Evolutionary conservation across 352 stramenopile species (phyloP).

Genomic region (Phytopythium kandeliae): DNA sequence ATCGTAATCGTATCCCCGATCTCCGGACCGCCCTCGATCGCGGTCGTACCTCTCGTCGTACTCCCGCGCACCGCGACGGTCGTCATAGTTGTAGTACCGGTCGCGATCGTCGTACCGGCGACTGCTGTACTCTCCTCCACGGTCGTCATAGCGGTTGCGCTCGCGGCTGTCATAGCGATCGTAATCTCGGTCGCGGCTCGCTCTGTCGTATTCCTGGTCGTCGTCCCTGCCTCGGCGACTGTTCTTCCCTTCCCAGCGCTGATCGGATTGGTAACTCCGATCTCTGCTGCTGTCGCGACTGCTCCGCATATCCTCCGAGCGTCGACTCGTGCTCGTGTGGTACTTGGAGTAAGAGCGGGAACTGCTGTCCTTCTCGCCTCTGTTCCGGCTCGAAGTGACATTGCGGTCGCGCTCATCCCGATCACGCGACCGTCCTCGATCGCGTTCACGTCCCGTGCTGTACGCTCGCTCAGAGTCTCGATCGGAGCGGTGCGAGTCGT

Average conservation of each 20-base stretch:
- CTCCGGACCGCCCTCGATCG: neutral
- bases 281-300: constrained; percentile 8
- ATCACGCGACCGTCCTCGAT: constrained; percentile 9
- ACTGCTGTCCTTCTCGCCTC: neutral
- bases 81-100: constrained; percentile 21
- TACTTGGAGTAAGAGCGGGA: neutral
- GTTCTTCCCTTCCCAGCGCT: constrained; percentile 7
- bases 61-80: constrained; percentile 8
- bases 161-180: constrained; percentile 17
- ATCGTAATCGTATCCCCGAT: constrained; percentile 1
- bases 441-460: constrained; percentile 11
- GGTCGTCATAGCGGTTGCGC: constrained; percentile 12
- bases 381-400: neutral
- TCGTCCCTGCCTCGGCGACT: constrained; percentile 7
- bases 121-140: constrained; percentile 15
- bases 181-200: constrained; percentile 15
- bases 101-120: constrained; percentile 27
- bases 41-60: neutral
- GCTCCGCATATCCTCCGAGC: neutral
- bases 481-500: constrained; percentile 8
- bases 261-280: constrained; percentile 8
- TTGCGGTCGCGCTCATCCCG: constrained; percentile 3
- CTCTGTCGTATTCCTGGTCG: constrained; percentile 5
- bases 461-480: constrained; percentile 18
- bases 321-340: neutral